Base-by-base conservation (phyloP, 108 stramenopile genomes). In the Fistulifera solaris region DNA sequence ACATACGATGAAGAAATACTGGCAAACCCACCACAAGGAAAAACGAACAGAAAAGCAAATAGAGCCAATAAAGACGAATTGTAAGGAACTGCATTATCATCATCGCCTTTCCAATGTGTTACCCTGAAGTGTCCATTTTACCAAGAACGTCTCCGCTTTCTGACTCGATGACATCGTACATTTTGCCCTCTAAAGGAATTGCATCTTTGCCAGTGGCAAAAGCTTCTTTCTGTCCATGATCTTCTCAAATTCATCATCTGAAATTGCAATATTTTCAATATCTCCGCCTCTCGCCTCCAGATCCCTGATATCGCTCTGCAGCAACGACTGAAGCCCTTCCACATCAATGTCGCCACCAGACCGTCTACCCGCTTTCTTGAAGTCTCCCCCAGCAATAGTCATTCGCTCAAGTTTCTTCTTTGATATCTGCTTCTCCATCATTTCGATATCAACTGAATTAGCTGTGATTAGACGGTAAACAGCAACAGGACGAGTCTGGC, bases 371-470 rank as follows among this genome's bases (percentile, higher is more conserved):
- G 87, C 93, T 71, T 91, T 87, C 25, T 91, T 72, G 62, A 94
- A 98, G 50, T 96, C 97, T 14, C 97, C 97, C 19, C 93, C 97
- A 26, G 82, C 83, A 60, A 98, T 95, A 2, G 95, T 85, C 87
- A 98, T 92, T 19, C 97, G 87, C 54, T 95, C 97, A 41, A 98
- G 72, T 69, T 94, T 94, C 78, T 93, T 94, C 56, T 94, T 94
- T 18, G 87, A 91, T 17, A 95, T 79, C 65, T 88, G 87, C 59
- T 87, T 87, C 71, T 95, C 94, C 94, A 99, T 98, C 96, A 99
- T 99, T 15, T 89, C 92, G 53, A 98, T 95, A 63, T 99, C 98
- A 25, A 96, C 95, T 18, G 92, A 95, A 50, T 93, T 93, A 16
- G 70, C 64, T 15, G 98, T 98, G 44, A 99, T 56, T 11, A 99